These are phyloP conservation scores for Terana coerulea DNA, from an alignment of 768 basidiomycete species.

Conservation along the genomic window DNA sequence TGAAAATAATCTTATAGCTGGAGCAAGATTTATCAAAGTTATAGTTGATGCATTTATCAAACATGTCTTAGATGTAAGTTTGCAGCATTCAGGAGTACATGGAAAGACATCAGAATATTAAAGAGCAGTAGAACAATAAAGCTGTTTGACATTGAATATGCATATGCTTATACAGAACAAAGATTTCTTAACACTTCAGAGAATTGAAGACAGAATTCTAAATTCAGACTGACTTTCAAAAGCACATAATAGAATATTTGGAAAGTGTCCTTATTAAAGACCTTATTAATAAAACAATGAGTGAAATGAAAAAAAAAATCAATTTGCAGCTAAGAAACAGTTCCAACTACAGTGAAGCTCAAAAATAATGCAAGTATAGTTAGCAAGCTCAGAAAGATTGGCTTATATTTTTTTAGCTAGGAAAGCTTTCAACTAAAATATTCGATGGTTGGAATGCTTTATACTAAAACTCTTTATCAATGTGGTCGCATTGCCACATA, in stretches of 20 bases:
- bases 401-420: no score
- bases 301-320: no score
- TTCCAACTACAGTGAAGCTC: no score
- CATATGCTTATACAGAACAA: conserved; percentile 19
- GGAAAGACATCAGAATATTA: conserved; percentile 11
- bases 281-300: conserved; percentile 23
- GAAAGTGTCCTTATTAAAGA: conserved; percentile 30
- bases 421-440: no score
- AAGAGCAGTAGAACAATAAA: conserved; percentile 16
- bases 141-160: conserved; percentile 16
- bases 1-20: conserved; percentile 27
- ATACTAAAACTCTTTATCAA: no score
- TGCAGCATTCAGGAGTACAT: conserved; percentile 9
- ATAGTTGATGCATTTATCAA: conserved; percentile 27
- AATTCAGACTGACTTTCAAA: conserved; percentile 24
- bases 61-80: conserved; percentile 17
- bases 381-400: no score
- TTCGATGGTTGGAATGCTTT: no score
- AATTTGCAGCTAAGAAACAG: no score
- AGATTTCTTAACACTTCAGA: conserved; percentile 23
- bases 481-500: no score
- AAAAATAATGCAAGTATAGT: no score
- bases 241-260: conserved; percentile 26
- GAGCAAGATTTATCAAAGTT: conserved; percentile 31
- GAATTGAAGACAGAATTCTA: conserved; percentile 28